These are phyloP conservation scores for Peltaster fructicola DNA, from an alignment of 2,329 filamentous ascomycete species.

Conservation along the genomic window DNA sequence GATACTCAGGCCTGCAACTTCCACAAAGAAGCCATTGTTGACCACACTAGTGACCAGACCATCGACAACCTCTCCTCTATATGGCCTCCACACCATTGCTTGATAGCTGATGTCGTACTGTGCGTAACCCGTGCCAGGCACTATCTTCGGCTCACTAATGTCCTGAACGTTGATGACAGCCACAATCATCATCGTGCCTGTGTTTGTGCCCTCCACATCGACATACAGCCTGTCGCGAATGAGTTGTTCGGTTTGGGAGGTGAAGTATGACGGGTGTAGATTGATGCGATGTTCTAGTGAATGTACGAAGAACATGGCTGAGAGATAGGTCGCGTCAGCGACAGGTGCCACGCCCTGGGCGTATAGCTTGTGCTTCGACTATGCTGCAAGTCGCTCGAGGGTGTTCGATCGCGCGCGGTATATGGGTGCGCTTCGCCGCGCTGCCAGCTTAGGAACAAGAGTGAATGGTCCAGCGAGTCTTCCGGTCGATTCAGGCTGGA, in stretches of 20 bases:
- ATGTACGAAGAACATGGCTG: conserved; percentile 87
- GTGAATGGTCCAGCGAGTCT: neutral
- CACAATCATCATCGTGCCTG: conserved; percentile 92
- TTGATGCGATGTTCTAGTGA: conserved; percentile 90
- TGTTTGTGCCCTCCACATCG: conserved; percentile 89
- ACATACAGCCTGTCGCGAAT: conserved; percentile 77
- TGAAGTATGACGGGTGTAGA: conserved; percentile 93
- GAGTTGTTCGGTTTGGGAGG: conserved; percentile 78
- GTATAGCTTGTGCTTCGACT: neutral
- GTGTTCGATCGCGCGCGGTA: neutral
- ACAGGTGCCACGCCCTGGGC: neutral
- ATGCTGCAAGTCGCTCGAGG: neutral
- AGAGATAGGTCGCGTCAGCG: neutral
- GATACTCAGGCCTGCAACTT: conserved; percentile 58
- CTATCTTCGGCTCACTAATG: conserved; percentile 69
- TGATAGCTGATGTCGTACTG: conserved; percentile 92
- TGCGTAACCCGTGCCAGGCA: conserved; percentile 78
- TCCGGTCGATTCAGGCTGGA: neutral
- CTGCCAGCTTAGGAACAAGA: neutral
- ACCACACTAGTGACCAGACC: conserved; percentile 85
- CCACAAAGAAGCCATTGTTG: conserved; percentile 76
- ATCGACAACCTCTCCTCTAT: conserved; percentile 96
- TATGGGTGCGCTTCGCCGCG: too few relatives aligned
- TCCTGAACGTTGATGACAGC: conserved; percentile 95
- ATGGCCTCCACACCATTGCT: conserved; percentile 92